phyloP scores from a whole-genome alignment of 75 land plant species.

The Chamaecyparis obtusa region DNA sequence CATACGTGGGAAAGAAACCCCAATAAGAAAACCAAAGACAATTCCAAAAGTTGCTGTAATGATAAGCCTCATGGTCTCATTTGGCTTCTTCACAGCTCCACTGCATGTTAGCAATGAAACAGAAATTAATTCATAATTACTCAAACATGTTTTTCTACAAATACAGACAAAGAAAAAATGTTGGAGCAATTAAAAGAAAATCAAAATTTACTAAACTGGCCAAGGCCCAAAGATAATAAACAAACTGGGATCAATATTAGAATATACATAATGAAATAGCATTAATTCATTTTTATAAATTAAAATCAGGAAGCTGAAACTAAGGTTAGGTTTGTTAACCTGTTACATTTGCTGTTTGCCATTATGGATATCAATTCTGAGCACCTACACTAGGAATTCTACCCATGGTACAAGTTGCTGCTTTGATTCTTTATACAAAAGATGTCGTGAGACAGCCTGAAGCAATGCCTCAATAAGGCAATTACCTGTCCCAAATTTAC shows the following conservation, averaged over 20 bases:
- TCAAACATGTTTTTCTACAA: background rate
- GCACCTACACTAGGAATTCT: background rate
- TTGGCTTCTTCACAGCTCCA: conserved; percentile 35
- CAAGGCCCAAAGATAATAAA: background rate
- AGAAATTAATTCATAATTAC: background rate
- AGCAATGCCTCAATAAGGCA: background rate
- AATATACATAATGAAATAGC: background rate
- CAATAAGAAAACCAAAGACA: conserved; percentile 55
- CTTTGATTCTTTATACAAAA: background rate
- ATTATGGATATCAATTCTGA: background rate
- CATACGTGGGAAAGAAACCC: conserved; percentile 45
- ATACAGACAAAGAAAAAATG: background rate
- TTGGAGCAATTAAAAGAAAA: background rate
- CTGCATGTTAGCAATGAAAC: conserved; percentile 9
- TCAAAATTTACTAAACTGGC: background rate
- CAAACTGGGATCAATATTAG: background rate
- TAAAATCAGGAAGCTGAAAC: background rate
- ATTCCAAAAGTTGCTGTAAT: conserved; percentile 50
- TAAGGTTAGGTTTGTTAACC: background rate
- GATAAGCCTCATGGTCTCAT: conserved; percentile 58
- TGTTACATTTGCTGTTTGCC: background rate
- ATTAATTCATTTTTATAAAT: background rate
- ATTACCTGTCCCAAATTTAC: background rate
- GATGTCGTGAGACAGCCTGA: background rate
- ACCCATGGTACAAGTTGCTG: background rate